A percentile compares a stretch with the other conserved stretches of the same genome.
phyloP scores from a whole-genome alignment of 805 yeast genomes.

The Wickerhamiella lipophila region DNA sequence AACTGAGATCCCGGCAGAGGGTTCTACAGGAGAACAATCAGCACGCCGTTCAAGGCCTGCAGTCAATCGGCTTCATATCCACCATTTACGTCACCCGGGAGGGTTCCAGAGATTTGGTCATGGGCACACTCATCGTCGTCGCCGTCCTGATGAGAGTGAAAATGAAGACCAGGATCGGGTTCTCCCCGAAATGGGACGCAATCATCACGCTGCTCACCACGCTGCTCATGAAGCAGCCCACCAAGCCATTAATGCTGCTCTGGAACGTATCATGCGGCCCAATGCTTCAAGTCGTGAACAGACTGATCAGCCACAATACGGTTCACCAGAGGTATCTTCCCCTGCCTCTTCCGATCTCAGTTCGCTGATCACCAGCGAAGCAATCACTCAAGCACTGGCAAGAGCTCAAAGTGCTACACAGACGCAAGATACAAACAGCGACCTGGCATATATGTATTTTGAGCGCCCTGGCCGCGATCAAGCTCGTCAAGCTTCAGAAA shows the following conservation, averaged over 20 bases:
- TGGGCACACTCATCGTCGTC: not conserved
- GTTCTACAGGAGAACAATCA: too few species aligned
- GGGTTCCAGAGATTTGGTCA: not conserved
- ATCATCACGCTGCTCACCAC: not conserved
- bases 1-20: too few species aligned
- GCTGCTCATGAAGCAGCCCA: not conserved
- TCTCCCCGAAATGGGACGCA: not conserved
- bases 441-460: not conserved
- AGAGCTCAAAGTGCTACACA: not conserved
- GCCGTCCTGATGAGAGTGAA: too few species aligned
- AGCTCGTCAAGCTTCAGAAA: not conserved
- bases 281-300: too few species aligned
- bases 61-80: not conserved
- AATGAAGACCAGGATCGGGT: too few species aligned
- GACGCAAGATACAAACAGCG: not conserved
- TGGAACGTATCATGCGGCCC: not conserved
- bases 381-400: not conserved
- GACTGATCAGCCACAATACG: too few species aligned
- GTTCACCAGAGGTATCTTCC: too few species aligned
- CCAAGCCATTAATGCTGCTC: not conserved
- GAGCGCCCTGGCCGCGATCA: not conserved
- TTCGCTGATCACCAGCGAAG: not conserved
- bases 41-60: too few species aligned
- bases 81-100: not conserved
- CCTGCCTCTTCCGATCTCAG: too few species aligned